phyloP scores from a whole-genome alignment of 148 eudicot genomes.

The Vaccinium macrocarpon region DNA sequence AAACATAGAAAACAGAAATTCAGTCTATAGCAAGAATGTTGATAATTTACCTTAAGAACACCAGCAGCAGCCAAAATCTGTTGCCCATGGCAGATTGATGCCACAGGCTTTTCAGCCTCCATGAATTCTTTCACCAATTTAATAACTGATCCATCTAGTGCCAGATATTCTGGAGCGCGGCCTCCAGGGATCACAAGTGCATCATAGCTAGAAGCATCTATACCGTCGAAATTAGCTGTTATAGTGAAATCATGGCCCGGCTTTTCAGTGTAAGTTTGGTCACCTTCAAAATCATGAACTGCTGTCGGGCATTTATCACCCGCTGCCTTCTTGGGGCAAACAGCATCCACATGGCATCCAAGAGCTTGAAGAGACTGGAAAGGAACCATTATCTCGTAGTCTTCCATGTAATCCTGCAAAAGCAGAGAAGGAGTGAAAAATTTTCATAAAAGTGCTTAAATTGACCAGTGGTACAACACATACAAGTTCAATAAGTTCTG shows the following conservation, averaged over 20 bases:
- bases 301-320: conserved; percentile 88
- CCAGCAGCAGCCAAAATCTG: conserved; percentile 98
- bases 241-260: conserved; percentile 83
- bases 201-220: conserved; percentile 75
- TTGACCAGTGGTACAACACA: not conserved
- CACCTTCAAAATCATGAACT: conserved; percentile 97
- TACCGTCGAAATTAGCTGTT: conserved; percentile 61
- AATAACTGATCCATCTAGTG: conserved; percentile 73
- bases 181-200: conserved; percentile 99
- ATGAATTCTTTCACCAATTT: conserved; percentile 70
- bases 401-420: conserved; percentile 92
- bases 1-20: not conserved
- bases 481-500: not conserved
- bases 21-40: not conserved
- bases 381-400: conserved; percentile 93
- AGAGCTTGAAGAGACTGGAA: conserved; percentile 94
- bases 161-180: conserved; percentile 94
- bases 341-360: conserved; percentile 94
- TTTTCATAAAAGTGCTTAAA: not conserved
- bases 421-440: not conserved
- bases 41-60: conserved; percentile 73
- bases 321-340: conserved; percentile 77
- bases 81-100: conserved; percentile 99
- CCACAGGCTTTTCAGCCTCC: conserved; percentile 79
- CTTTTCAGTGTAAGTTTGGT: conserved; percentile 95